Conservation (phyloP, 1,284 basidiomycete genomes). For the Cryptococcus amylolentus region DNA sequence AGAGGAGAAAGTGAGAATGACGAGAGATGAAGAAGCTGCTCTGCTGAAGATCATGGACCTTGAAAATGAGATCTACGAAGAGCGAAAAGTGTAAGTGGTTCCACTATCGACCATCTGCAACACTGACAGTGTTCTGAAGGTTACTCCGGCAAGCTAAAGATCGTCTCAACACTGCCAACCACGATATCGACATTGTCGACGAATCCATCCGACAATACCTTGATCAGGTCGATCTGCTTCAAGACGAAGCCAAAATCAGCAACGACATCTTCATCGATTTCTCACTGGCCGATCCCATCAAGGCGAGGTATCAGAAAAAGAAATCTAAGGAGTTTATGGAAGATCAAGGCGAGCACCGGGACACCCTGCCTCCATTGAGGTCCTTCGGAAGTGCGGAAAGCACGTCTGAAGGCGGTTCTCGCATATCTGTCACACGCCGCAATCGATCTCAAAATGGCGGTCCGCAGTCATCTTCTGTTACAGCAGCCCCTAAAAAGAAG, state of each 20-base stretch:
- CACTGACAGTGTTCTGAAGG: neutral
- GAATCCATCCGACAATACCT: constrained; percentile 30
- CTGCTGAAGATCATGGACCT: constrained; percentile 15
- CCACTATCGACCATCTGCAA: neutral
- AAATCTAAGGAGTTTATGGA: neutral
- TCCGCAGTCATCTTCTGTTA: neutral
- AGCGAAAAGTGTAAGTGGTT: constrained; percentile 23
- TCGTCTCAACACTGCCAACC: constrained; percentile 15
- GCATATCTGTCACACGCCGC: neutral
- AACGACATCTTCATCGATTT: constrained; percentile 31
- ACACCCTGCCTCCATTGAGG: constrained; percentile 8
- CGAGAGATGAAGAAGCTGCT: constrained; percentile 18
- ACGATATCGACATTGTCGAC: constrained; percentile 16
- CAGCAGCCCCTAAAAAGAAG: constrained; percentile 8
- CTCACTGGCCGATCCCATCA: constrained; percentile 18
- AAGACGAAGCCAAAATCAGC: constrained; percentile 19
- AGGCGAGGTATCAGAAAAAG: constrained; percentile 6
- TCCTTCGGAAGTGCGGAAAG: constrained; percentile 11
- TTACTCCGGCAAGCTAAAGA: constrained; percentile 8
- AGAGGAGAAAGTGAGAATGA: constrained; percentile 7
- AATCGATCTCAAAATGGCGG: neutral
- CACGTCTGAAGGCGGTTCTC: constrained; percentile 5
- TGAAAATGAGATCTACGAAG: constrained; percentile 28
- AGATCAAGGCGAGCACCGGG: constrained; percentile 6
- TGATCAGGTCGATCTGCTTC: constrained; percentile 30